Evolutionary conservation across 2,329 filamentous ascomycete genomes (phyloP), one percentile per base, ranked within the genome.

Genomic region (Venturia aucupariae): DNA sequence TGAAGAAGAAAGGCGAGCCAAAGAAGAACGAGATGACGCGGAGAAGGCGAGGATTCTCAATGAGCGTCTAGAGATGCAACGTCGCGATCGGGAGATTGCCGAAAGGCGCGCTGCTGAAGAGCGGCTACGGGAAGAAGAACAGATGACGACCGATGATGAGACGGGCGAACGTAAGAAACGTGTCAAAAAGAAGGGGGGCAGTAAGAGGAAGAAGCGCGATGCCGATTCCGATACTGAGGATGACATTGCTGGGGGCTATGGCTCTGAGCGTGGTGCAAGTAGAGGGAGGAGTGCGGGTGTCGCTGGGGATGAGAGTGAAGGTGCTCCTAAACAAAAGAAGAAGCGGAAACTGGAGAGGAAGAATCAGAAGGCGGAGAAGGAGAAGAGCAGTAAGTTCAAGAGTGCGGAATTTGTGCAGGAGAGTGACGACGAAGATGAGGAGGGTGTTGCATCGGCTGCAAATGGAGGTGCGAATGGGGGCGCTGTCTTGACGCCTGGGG

Each of bases 401-500:
- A 92, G 89, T 61, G 86, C 84, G 1, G 92, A 96, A 75, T 85
- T 92, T 67, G 86, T 96, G 35, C 88, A 90, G 55, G 89, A 93
- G 67, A 90, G 87, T 66, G 87, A 90, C n/a, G 67, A 68, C 8
- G 67, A 67, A 6, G n/a, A n/a, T n/a, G 67, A 67, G 3, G 55
- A 63, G 38, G 64, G 41, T 15, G 39, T 48, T 10, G 22, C 57
- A 13, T 32, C 51, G 13, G 41, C 63, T 48, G 57, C 35, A 17
- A 55, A 63, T 39, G 51, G 51, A 6, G 22, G 22, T 10, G 64
- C 66, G 35, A 62, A 66, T 66, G 63, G 61, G 0, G 22, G 61
- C 22, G 67, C 66, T n/a, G 66, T 51, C 41, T 63, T 71, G 69
- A 62, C 35, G 17, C 51, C 55, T 27, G 44, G 44, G 2, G 44